Evolutionary conservation across 768 basidiomycete genomes (phyloP), one percentile per base, ranked within the genome.

Genomic region (Rhizopogon vulgaris): DNA sequence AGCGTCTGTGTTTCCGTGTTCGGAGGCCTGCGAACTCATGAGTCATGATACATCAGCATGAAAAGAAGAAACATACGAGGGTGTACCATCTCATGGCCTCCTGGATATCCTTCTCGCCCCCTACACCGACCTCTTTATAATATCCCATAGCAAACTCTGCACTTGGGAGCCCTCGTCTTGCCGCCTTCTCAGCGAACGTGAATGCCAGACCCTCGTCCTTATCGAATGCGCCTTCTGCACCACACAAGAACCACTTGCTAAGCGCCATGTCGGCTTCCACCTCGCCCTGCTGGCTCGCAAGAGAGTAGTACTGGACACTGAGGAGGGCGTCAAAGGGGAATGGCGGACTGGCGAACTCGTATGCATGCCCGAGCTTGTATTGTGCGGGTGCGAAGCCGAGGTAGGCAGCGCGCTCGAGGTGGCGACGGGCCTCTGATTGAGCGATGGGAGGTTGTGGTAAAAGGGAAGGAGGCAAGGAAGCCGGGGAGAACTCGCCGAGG

Each of bases 81-180:
- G 71, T 69, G 67, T 98, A 98, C 93, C 94, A 98, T 62, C 70
- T 78, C 52, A 74, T 71, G 1, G 94, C 90, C 6, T 73, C 72
- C 0, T 76, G 77, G 36, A 90, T 49, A 61, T 87, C 79, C 61
- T 79, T 82, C 9, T 63, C 45, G 0, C 85, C 82, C 0, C 92
- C 94, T 6, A 98, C 87, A 2, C 95, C 95, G 1, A 97, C 88
- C 67, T 97, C 94, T 36, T 77, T 78, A 64, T 95, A 98, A 64
- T 97, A 97, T 1, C 94, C 95, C 81, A 97, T 85, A 1, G 94
- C 95, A 65, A 97, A 97, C 65, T 94, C 89, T 0, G 91, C 95
- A 51, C 79, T 84, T 1, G 89, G 76, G 40, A 95, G 71, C 0
- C 84, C 87, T 59, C 84, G 87, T 42, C 72, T 64, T 0, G 87